Evolutionary conservation across 495 filamentous ascomycete species (phyloP), one percentile per base, ranked within the genome.

Genomic region (Penicillium pulvis): DNA sequence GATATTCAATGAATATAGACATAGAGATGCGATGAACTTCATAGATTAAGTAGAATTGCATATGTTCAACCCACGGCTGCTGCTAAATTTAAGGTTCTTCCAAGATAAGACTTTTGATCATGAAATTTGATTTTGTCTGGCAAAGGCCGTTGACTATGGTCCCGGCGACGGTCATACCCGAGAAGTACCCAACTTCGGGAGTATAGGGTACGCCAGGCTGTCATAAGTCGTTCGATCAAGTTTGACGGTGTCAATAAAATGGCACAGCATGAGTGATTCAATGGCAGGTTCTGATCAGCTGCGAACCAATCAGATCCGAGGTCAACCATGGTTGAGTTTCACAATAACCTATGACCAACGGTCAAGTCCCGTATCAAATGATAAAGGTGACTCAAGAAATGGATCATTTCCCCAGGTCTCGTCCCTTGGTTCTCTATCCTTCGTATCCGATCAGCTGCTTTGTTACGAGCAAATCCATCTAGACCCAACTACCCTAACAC

Each of bases 1-100:
- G 61, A 67, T 36, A 51, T 64, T 53, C 39, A 41, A 8, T 41
- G 39, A 41, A 14, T 0, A 28, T 17, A 12, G 35, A 39, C 10
- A 39, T 16, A 12, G 35, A 39, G 14, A 9, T 5, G 14, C 35
- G 2, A 23, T 23, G 1, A 2, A 23, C 1, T 23, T 23, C 20
- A 1, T 23, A 23, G 20, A 23, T 39, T 12, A 39, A 39, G 31
- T 8, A 33, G 5, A 23, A 23, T 23, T 2, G 20, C 20, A 23
- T 23, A 23, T 23, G n/a, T n/a, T n/a, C n/a, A n/a, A n/a, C n/a
- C n/a, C n/a, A n/a, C n/a, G n/a, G n/a, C n/a, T n/a, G n/a, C n/a
- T n/a, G n/a, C n/a, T n/a, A n/a, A n/a, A n/a, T n/a, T n/a, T n/a
- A n/a, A n/a, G n/a, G n/a, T n/a, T 28, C 4, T 4, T 28, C 28